Conservation (phyloP, 2,329 filamentous ascomycete genomes). For the Epichloe sibirici region DNA sequence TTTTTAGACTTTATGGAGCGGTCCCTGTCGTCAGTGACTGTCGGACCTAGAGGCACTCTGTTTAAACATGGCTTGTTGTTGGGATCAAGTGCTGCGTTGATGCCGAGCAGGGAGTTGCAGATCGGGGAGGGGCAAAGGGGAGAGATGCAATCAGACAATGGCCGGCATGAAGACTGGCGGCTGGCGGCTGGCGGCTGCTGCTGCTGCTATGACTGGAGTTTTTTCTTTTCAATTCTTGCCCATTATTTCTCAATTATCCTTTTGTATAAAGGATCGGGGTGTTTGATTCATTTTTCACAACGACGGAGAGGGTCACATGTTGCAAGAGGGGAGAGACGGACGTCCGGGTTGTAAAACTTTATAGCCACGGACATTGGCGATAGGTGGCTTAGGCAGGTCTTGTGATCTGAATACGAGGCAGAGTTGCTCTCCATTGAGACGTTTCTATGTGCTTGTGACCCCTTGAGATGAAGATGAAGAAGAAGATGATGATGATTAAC, state of each 20-base stretch:
- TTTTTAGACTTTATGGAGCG: neutral
- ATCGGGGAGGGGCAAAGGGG: neutral
- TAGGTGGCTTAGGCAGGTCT: neutral
- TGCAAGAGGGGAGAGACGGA: neutral
- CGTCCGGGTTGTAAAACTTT: neutral
- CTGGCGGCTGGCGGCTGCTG: neutral
- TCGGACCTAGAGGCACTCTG: neutral
- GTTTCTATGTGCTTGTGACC: too few species aligned
- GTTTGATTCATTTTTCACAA: neutral
- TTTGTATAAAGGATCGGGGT: conserved; percentile 2
- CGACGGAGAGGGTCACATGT: neutral
- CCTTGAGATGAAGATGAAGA: too few species aligned
- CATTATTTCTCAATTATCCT: neutral
- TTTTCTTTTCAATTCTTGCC: neutral
- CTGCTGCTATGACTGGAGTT: neutral
- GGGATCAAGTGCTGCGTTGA: neutral
- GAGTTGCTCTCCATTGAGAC: neutral
- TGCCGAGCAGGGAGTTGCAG: neutral
- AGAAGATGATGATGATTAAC: too few species aligned
- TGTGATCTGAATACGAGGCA: neutral
- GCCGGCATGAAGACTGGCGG: neutral
- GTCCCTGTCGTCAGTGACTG: neutral
- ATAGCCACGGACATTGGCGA: conserved; percentile 2
- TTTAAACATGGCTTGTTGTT: conserved; percentile 1
- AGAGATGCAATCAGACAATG: neutral